These are phyloP conservation scores for Prunus mume DNA, from an alignment of 306 rosid species.

Conservation along the genomic window DNA sequence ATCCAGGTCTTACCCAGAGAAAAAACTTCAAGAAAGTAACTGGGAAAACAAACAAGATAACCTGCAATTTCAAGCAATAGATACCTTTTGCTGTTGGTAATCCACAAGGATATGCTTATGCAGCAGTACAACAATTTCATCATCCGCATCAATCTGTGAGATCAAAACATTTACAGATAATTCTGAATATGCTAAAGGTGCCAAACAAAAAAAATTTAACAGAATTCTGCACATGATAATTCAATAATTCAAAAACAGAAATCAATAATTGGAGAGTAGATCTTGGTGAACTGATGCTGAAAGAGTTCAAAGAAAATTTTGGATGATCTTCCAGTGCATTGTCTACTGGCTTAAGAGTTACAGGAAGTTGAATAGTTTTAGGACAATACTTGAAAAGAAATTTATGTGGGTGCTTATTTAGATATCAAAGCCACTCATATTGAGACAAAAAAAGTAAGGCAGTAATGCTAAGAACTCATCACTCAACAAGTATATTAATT, in stretches of 20 bases:
- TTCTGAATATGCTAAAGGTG: not conserved
- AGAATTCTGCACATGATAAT: not conserved
- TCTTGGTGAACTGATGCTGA: not conserved
- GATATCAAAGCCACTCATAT: not conserved
- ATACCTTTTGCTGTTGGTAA: slow-evolving; percentile 87
- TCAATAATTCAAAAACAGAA: not conserved
- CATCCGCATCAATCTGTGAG: slow-evolving; percentile 66
- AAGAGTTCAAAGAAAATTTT: too few species aligned
- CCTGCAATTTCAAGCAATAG: not conserved
- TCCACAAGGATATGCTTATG: slow-evolving; percentile 64
- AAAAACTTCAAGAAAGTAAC: not conserved
- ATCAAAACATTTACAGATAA: slow-evolving; percentile 9
- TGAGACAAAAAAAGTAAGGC: not conserved
- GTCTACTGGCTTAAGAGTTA: not conserved
- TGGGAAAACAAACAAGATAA: slow-evolving; percentile 15
- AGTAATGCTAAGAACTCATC: not conserved
- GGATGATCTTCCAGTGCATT: not conserved
- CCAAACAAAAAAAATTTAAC: not conserved
- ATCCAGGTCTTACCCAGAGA: not conserved
- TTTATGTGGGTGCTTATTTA: not conserved
- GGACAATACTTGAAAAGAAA: not conserved
- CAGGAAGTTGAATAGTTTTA: not conserved
- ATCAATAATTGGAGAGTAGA: not conserved
- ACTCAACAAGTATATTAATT: not conserved
- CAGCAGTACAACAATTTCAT: slow-evolving; percentile 55